Base-by-base conservation (phyloP, 805 yeast species). In the Jamesozyma gamospora region DNA sequence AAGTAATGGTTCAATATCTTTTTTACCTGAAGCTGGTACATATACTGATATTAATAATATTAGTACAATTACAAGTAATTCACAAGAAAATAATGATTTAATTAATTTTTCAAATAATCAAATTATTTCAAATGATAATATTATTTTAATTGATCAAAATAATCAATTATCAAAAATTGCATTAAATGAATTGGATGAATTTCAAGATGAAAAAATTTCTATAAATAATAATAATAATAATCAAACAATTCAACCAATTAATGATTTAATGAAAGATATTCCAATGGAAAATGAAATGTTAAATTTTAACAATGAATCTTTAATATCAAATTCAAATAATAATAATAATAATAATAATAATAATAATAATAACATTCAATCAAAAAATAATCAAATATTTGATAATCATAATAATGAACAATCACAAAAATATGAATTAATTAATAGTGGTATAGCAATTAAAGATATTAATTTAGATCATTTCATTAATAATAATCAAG, bases 321-420 rank as follows among this genome's bases (percentile, higher is more conserved):
- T 52, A 13, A 45, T 53, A 48, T 47, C 51, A 2, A 52, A 43
- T 32, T 53, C 60, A 3, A n/a, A 40, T 34, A 35, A n/a, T 19
- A 14, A 24, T 11, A 21, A 34, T 36, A 36, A 18, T 24, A 39
- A 18, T 41, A 32, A n/a, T n/a, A n/a, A 40, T 34, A 35, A n/a
- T 19, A 14, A 24, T 11, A 21, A 34, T 36, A 36, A 18, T 24
- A 39, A 18, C 41, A 32, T 37, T 27, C 37, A 29, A 9, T 16
- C 10, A 29, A 29, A 5, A 5, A 14, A 29, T 9, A n/a, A 14
- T 10, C 18, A 29, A 14, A 29, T 15, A 7, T n/a, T 17, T n/a
- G 27, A 21, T 31, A 31, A 21, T n/a, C n/a, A n/a, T n/a, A 21
- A 27, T 28, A 25, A 16, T 6, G 16, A 15, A 17, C 30, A 38